A percentile compares a stretch with the other conserved stretches of the same genome.
These are phyloP conservation scores for Raphanus hybrid DNA, from an alignment of 441 rosid species.

Conservation along the genomic window DNA sequence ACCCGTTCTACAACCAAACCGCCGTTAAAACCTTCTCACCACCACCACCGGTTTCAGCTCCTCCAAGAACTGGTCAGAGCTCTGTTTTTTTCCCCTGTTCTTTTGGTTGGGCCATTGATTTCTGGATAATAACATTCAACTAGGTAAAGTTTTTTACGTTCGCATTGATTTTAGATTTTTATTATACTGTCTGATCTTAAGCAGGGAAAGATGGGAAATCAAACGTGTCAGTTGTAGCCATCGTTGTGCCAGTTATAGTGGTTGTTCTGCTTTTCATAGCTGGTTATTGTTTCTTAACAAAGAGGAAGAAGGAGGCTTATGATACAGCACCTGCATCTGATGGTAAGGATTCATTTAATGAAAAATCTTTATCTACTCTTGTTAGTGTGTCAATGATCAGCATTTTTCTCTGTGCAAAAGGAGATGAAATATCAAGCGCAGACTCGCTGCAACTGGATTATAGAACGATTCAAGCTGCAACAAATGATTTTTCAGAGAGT, in stretches of 20 bases:
- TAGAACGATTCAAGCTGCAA: conserved; percentile 39
- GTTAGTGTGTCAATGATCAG: neutral
- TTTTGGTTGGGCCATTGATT: no score
- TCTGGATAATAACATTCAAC: no score
- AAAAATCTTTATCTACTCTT: neutral
- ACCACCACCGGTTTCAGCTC: neutral
- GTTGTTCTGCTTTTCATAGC: neutral
- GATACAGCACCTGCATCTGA: neutral
- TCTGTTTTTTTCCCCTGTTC: neutral
- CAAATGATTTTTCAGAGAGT: conserved; percentile 38
- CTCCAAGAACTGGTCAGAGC: neutral
- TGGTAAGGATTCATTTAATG: neutral
- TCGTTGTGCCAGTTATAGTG: neutral
- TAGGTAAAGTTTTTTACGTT: no score
- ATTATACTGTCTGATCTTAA: neutral
- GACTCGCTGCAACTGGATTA: conserved; percentile 29
- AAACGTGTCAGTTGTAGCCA: neutral
- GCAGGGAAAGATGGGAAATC: neutral
- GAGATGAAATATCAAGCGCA: neutral
- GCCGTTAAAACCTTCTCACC: neutral
- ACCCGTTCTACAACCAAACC: conserved; percentile 11
- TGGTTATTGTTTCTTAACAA: neutral
- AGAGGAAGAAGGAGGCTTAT: neutral
- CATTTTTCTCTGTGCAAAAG: conserved; percentile 10
- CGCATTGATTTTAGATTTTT: neutral